A percentile compares a stretch with the other conserved stretches of the same genome.
These are phyloP conservation scores for Globisporangium okanoganense DNA, from an alignment of 352 stramenopile genomes.

Conservation along the genomic window DNA sequence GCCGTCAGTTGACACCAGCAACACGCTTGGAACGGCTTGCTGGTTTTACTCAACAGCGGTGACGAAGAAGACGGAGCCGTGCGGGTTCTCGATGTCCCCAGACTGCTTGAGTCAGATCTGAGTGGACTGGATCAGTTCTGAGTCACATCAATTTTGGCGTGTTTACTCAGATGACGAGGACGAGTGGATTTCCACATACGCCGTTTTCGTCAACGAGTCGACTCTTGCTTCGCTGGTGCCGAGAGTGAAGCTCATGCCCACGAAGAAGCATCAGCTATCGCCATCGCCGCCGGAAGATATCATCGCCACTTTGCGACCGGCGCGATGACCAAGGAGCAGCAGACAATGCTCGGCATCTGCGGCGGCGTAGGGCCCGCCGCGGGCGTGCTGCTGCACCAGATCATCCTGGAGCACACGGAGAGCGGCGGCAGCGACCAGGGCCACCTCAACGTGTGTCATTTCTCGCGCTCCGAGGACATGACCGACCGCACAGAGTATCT, in stretches of 20 bases:
- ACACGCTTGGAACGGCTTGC: too few species aligned
- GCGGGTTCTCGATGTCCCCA: too few species aligned
- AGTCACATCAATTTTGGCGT: neutral
- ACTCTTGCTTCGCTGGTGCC: neutral
- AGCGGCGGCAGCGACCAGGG: constrained; percentile 59
- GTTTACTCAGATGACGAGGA: constrained; percentile 4
- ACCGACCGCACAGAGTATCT: constrained; percentile 68
- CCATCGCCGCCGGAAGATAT: neutral
- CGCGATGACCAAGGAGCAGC: constrained; percentile 27
- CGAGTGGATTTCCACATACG: constrained; percentile 1
- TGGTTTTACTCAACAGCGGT: too few species aligned
- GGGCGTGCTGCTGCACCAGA: constrained; percentile 66
- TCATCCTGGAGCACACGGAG: constrained; percentile 68
- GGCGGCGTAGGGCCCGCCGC: constrained; percentile 67
- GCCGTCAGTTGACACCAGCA: too few species aligned
- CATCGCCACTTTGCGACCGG: neutral
- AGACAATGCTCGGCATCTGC: constrained; percentile 69
- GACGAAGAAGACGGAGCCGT: too few species aligned
- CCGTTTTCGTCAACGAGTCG: neutral
- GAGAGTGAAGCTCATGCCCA: constrained; percentile 5
- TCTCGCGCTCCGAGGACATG: constrained; percentile 75
- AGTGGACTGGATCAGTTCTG: too few species aligned
- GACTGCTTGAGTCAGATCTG: too few species aligned
- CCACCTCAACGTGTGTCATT: constrained; percentile 64
- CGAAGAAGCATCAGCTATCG: neutral